These are phyloP conservation scores for Penicillium soppii DNA, from an alignment of 495 filamentous ascomycete genomes.

Conservation along the genomic window DNA sequence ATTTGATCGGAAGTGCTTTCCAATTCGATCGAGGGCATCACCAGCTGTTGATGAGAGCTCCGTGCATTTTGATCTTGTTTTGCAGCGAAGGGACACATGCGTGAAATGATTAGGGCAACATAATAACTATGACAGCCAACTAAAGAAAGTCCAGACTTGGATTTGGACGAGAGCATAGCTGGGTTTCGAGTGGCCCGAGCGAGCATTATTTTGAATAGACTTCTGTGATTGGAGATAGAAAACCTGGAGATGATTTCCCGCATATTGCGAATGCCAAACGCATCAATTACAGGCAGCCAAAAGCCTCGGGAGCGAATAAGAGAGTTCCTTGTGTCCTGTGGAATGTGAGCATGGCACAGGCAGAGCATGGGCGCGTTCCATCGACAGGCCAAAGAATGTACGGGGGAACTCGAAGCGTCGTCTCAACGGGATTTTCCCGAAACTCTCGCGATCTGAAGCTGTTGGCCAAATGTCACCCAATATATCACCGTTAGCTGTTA, in stretches of 20 bases:
- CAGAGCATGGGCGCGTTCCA: not conserved
- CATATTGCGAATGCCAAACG: not conserved
- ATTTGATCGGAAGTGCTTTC: not conserved
- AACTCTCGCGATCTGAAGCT: not conserved
- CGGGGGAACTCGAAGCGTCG: not conserved
- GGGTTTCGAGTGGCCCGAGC: not conserved
- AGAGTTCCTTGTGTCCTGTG: constrained; percentile 1
- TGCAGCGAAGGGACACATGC: not conserved
- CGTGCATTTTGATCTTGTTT: not conserved
- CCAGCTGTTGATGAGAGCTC: not conserved
- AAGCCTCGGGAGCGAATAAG: constrained; percentile 3
- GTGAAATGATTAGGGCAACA: not conserved
- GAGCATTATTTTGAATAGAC: not conserved
- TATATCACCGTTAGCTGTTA: not conserved
- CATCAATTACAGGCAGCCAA: not conserved
- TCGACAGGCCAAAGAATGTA: constrained; percentile 16
- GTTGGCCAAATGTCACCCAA: not conserved
- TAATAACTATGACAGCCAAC: not conserved
- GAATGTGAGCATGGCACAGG: constrained; percentile 16
- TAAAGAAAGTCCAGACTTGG: not conserved
- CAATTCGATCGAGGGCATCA: not conserved
- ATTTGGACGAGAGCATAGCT: not conserved
- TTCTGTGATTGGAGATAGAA: not conserved
- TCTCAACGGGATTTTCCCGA: not conserved
- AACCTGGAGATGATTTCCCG: too few species aligned